Percentiles rank a stretch among this genome's conserved stretches.
Evolutionary conservation across 1,284 basidiomycete genomes (phyloP).

Genomic region (Leccinum insolens): DNA sequence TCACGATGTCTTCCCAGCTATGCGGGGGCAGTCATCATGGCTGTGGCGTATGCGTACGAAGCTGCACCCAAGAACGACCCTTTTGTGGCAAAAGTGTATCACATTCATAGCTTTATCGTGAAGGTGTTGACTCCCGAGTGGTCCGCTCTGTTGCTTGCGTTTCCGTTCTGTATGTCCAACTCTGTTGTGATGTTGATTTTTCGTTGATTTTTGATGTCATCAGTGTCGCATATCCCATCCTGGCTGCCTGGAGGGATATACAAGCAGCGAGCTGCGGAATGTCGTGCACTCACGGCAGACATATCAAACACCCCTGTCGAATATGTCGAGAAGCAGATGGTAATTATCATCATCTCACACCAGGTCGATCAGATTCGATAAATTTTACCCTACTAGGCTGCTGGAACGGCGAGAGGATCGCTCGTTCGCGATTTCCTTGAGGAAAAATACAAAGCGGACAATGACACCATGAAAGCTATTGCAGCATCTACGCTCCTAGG

Average conservation of each 20-base stretch:
- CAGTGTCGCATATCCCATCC: slow-evolving; percentile 36
- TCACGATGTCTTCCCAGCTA: slow-evolving; percentile 19
- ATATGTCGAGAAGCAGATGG: slow-evolving; percentile 36
- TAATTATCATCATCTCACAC: slow-evolving; percentile 8
- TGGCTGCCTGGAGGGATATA: slow-evolving; percentile 41
- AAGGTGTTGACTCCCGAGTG: slow-evolving; percentile 26
- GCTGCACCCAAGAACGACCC: slow-evolving; percentile 23
- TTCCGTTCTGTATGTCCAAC: slow-evolving; percentile 31
- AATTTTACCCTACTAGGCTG: slow-evolving; percentile 22
- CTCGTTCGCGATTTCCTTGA: slow-evolving; percentile 25
- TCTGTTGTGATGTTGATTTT: slow-evolving; percentile 12
- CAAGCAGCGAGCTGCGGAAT: slow-evolving; percentile 29
- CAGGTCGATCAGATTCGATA: background rate
- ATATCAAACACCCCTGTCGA: slow-evolving; percentile 34
- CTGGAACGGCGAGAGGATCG: slow-evolving; percentile 26
- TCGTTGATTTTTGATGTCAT: slow-evolving; percentile 12
- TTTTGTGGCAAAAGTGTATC: slow-evolving; percentile 25
- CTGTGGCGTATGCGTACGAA: slow-evolving; percentile 30
- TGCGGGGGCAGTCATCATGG: slow-evolving; percentile 31
- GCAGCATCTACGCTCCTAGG: slow-evolving; percentile 31
- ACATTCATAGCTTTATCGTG: slow-evolving; percentile 15
- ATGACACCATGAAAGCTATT: slow-evolving; percentile 25
- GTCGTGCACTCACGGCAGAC: slow-evolving; percentile 29
- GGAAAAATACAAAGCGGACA: background rate
- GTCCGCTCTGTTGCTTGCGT: slow-evolving; percentile 21